A percentile compares a stretch with the other conserved stretches of the same genome.
Conservation (phyloP, 2,329 filamentous ascomycete genomes). For the Fusarium compactum region DNA sequence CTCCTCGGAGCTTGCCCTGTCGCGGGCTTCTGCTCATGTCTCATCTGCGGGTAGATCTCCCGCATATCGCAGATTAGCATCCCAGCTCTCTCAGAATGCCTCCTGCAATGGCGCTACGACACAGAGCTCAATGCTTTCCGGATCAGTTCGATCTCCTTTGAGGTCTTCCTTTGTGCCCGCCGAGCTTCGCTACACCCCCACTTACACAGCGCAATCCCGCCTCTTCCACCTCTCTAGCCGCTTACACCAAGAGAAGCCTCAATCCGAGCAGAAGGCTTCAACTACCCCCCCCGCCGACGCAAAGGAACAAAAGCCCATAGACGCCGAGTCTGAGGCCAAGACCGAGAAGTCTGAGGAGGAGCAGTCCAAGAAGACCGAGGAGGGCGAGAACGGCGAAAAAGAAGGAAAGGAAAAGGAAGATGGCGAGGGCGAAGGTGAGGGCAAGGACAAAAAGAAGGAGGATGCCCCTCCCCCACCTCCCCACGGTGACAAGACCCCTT, state of each 20-base stretch:
- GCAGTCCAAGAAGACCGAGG: constrained; percentile 58
- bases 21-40: constrained; percentile 56
- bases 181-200: constrained; percentile 52
- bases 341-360: constrained; percentile 58
- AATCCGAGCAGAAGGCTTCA: constrained; percentile 46
- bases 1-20: constrained; percentile 57
- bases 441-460: constrained; percentile 71
- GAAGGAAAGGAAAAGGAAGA: constrained; percentile 63
- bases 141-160: constrained; percentile 54
- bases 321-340: constrained; percentile 50
- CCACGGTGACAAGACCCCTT: constrained; percentile 97
- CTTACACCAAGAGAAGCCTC: constrained; percentile 52
- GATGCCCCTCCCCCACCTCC: constrained; percentile 88
- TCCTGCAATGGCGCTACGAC: constrained; percentile 45
- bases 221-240: constrained; percentile 51
- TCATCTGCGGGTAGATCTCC: constrained; percentile 60
- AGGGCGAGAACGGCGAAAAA: constrained; percentile 54
- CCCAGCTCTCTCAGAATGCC: constrained; percentile 50
- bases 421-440: constrained; percentile 60
- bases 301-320: constrained; percentile 56
- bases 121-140: constrained; percentile 45
- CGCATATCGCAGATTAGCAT: constrained; percentile 62
- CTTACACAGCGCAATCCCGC: constrained; percentile 48
- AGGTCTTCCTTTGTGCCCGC: constrained; percentile 60
- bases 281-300: constrained; percentile 53